phyloP scores from a whole-genome alignment of 2,329 filamentous ascomycete genomes.

The Colletotrichum godetiae region DNA sequence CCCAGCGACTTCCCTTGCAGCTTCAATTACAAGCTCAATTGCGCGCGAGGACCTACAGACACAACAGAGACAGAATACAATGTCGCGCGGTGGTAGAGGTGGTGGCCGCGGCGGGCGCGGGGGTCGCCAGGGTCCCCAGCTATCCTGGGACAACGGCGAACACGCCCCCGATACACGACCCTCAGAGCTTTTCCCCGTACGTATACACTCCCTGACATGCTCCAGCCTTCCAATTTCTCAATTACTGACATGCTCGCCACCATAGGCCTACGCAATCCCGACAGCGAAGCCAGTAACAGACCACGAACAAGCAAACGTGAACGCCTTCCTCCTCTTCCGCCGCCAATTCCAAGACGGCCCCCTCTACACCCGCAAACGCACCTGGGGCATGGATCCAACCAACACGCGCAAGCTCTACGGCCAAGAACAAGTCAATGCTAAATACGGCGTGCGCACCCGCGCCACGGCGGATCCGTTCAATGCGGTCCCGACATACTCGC shows the following conservation, averaged over 20 bases:
- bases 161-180: slow-evolving; percentile 67
- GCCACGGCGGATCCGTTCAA: slow-evolving; percentile 69
- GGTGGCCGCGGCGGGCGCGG: slow-evolving; percentile 63
- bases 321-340: slow-evolving; percentile 65
- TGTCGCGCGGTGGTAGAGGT: slow-evolving; percentile 65
- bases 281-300: slow-evolving; percentile 54
- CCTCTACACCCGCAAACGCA: slow-evolving; percentile 65
- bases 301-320: slow-evolving; percentile 59
- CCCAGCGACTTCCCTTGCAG: too few relatives aligned
- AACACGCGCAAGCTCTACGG: slow-evolving; percentile 60
- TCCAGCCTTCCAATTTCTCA: too few relatives aligned
- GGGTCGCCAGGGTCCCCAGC: slow-evolving; percentile 57
- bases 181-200: slow-evolving; percentile 69
- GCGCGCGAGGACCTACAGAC: neutral
- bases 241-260: too few relatives aligned
- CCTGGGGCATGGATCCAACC: slow-evolving; percentile 47
- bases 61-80: slow-evolving; percentile 39
- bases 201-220: slow-evolving; percentile 32
- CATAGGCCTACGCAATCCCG: slow-evolving; percentile 62
- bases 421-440: slow-evolving; percentile 68
- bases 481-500: slow-evolving; percentile 68
- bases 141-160: slow-evolving; percentile 62
- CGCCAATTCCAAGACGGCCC: slow-evolving; percentile 66
- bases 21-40: neutral
- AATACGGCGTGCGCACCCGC: slow-evolving; percentile 64